Evolutionary conservation across 2,329 filamentous ascomycete genomes (phyloP).

Genomic region (Sporothrix euskadiensis): DNA sequence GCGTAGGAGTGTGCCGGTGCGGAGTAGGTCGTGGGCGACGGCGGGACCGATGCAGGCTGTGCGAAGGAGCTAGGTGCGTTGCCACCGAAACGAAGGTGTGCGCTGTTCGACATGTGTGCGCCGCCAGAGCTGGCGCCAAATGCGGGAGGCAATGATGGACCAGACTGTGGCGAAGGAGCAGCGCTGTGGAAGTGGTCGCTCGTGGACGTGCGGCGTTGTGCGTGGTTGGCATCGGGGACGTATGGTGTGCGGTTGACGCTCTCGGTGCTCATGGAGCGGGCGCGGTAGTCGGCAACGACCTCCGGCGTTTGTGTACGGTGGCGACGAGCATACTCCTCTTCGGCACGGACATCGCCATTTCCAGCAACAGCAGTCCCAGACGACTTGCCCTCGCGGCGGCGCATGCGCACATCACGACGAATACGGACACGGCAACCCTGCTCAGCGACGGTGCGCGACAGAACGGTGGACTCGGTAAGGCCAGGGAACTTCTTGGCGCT

Average conservation of each 20-base stretch:
- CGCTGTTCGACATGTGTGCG: constrained; percentile 29
- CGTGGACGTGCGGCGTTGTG: constrained; percentile 39
- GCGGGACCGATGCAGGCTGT: constrained; percentile 39
- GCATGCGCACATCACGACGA: constrained; percentile 66
- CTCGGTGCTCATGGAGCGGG: constrained; percentile 40
- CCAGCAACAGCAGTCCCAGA: constrained; percentile 11
- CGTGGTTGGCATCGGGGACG: constrained; percentile 33
- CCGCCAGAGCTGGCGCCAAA: constrained; percentile 35
- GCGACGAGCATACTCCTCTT: constrained; percentile 39
- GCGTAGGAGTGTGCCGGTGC: constrained; percentile 29
- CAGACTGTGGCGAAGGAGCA: constrained; percentile 29
- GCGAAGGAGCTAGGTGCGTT: constrained; percentile 25
- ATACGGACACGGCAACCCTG: constrained; percentile 97
- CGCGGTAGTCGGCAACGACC: constrained; percentile 36
- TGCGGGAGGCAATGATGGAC: constrained; percentile 36
- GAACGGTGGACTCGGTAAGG: constrained; percentile 79
- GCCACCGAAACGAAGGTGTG: constrained; percentile 28
- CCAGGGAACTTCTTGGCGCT: constrained; percentile 99
- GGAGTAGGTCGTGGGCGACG: constrained; percentile 39
- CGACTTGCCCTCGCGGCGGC: constrained; percentile 53
- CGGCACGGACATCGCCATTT: constrained; percentile 30
- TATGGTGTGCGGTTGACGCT: constrained; percentile 40
- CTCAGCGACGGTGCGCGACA: constrained; percentile 90
- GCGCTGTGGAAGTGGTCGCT: constrained; percentile 36
- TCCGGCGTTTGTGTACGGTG: constrained; percentile 42